A percentile compares a stretch with the other conserved stretches of the same genome.
phyloP scores from a whole-genome alignment of 2,329 filamentous ascomycete genomes.

The Hortaea werneckii region DNA sequence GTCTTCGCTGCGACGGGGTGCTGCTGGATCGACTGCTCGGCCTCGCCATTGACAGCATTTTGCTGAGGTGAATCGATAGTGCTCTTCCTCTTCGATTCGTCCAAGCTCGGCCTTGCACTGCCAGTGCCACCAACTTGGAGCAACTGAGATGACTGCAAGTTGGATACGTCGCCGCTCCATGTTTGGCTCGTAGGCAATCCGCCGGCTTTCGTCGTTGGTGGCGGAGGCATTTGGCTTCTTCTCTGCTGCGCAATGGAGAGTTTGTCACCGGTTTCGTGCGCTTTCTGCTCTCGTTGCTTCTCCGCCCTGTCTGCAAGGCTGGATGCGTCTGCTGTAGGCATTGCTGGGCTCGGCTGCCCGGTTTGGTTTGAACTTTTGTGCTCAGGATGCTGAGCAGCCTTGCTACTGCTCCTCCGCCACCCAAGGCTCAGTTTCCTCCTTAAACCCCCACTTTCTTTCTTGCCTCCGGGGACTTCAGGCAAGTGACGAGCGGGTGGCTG shows the following conservation, averaged over 20 bases:
- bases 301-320: neutral
- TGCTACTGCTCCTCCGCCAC: constrained; percentile 72
- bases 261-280: constrained; percentile 28
- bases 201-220: constrained; percentile 53
- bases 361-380: constrained; percentile 27
- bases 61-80: neutral
- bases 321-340: constrained; percentile 9
- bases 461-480: neutral
- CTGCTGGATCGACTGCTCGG: constrained; percentile 1
- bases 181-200: constrained; percentile 49
- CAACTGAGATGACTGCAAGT: too few species aligned
- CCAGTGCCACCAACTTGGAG: neutral
- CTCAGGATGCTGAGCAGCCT: constrained; percentile 39
- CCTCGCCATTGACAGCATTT: neutral
- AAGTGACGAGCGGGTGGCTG: too few species aligned
- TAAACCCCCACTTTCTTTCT: constrained; percentile 32
- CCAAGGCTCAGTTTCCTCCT: constrained; percentile 77
- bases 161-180: neutral
- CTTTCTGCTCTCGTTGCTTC: constrained; percentile 10
- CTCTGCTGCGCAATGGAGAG: constrained; percentile 33
- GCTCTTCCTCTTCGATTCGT: constrained; percentile 2
- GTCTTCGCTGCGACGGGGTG: constrained; percentile 13
- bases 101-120: constrained; percentile 4
- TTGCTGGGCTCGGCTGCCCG: constrained; percentile 29
- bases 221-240: constrained; percentile 77